Evolutionary conservation across 169 alveolate genomes (phyloP), one percentile per base, ranked within the genome.

Genomic region (Plasmodium falciparum): DNA sequence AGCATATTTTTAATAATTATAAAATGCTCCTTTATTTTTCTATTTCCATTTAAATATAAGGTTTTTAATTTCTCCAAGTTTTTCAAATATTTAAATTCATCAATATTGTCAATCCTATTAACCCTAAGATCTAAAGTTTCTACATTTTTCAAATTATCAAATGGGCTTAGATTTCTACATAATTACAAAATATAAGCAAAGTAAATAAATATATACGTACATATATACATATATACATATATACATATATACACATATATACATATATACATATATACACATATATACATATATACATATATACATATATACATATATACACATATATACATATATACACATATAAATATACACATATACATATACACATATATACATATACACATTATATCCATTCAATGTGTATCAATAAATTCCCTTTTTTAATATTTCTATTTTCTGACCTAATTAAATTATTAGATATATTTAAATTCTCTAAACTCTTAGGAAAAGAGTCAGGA

Each of bases 391-490:
- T 39, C 47, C 47, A 39, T 39, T 39, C 1, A 39, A 7, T 39
- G 11, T 39, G 47, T 26, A 26, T 26, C 39, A 39, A 39, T 39
- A 39, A 39, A 5, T 20, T 58, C 5, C 49, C 20, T 56, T 56
- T 24, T 39, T 39, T 39, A 39, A 12, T 56, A 17, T 56, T 56
- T 56, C 54, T 11, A 20, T 20, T 72, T 26, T 54, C 29, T 67
- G 45, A 83, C 91, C 91, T 83, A 49, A 83, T 83, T 7, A 83
- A 54, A 20, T 83, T 83, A 50, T 83, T 83, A n/a, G 91, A 83
- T 17, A 83, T 12, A 50, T 49, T 39, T 29, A 83, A 62, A n/a
- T 54, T 70, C 61, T 69, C 56, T 6, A 83, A 6, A n/a, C 49
- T 15, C 24, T 12, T 20, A 12, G 91, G 91, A 45, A 83, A 83